Evolutionary conservation across 495 filamentous ascomycete species (phyloP), one percentile per base, ranked within the genome.

Genomic region (Penicillium turbatum): DNA sequence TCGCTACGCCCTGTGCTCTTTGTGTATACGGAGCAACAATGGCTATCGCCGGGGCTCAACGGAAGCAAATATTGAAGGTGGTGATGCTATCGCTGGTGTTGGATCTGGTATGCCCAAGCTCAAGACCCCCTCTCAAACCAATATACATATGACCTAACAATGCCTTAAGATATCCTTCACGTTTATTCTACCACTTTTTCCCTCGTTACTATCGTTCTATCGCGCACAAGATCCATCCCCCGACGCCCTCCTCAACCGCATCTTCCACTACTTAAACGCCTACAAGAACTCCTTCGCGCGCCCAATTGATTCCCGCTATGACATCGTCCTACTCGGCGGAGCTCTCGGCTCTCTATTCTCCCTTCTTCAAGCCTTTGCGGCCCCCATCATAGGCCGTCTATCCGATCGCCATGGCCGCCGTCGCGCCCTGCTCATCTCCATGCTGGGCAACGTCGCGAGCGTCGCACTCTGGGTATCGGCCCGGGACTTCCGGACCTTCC

Each of bases 181-280:
- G n/a, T 93, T 97, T 71, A 97, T 97, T 72, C 86, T 98, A 5
- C 93, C 93, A 1, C 84, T 98, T 38, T 98, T 96, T 67, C 93
- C 93, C 4, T 89, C 88, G 16, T 85, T 98, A 15, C 84, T 98
- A 67, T 83, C 91, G 63, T 97, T 97, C 80, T 99, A 99, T 76
- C 87, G 90, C 67, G 81, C 85, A 55, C 63, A 77, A 48, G 75
- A 82, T 50, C 79, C 79, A 46, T 74, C 78, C 5, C 65, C 71
- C 34, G 72, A 73, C 39, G 80, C 90, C 1, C 67, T 95, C 36
- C 83, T 99, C 29, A 84, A 86, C 52, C 82, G 78, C 48, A 83
- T 97, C 51, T 83, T 97, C 56, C 72, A 77, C 55, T 90, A 86
- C 63, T 81, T 99, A 29, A 97, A 99, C 70, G 77, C 89, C 41